phyloP scores from a whole-genome alignment of 2,329 filamentous ascomycete species.

The Phialemoniopsis sp. region DNA sequence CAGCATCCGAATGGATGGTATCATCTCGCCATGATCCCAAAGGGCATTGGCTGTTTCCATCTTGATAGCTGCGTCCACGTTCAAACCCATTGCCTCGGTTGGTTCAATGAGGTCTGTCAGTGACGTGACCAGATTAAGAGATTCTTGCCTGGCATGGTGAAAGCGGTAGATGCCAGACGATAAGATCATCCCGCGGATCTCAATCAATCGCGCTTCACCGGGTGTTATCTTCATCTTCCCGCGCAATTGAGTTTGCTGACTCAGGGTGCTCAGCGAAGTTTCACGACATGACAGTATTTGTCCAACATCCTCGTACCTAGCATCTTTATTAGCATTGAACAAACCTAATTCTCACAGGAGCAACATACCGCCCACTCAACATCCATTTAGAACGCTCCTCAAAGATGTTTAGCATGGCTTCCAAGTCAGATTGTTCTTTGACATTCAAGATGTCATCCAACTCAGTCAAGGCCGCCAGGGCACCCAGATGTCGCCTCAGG shows the following conservation, averaged over 20 bases:
- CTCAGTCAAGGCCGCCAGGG: conserved; percentile 73
- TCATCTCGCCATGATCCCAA: conserved; percentile 91
- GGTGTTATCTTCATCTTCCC: conserved; percentile 56
- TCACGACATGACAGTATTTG: conserved; percentile 79
- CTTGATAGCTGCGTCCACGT: conserved; percentile 71
- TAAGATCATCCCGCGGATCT: conserved; percentile 72
- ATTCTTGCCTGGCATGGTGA: conserved; percentile 81
- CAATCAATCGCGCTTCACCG: conserved; percentile 62
- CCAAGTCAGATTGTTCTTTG: conserved; percentile 53
- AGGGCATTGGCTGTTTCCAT: conserved; percentile 85
- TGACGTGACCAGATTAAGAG: conserved; percentile 77
- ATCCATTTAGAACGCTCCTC: conserved; percentile 71
- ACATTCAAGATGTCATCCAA: conserved; percentile 72
- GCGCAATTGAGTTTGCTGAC: conserved; percentile 63
- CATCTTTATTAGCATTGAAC: conserved; percentile 6
- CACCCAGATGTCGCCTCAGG: conserved; percentile 52
- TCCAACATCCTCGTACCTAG: conserved; percentile 66
- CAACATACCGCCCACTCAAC: conserved; percentile 68
- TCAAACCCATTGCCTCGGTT: conserved; percentile 67
- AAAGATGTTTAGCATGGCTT: conserved; percentile 59
- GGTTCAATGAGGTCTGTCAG: conserved; percentile 72
- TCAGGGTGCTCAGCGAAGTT: conserved; percentile 76
- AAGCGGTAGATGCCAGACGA: conserved; percentile 73
- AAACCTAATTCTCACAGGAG: background rate
- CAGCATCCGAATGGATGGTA: conserved; percentile 83